Evolutionary conservation across 345 rosid genomes (phyloP).

Genomic region (Eutrema yunnanense): DNA sequence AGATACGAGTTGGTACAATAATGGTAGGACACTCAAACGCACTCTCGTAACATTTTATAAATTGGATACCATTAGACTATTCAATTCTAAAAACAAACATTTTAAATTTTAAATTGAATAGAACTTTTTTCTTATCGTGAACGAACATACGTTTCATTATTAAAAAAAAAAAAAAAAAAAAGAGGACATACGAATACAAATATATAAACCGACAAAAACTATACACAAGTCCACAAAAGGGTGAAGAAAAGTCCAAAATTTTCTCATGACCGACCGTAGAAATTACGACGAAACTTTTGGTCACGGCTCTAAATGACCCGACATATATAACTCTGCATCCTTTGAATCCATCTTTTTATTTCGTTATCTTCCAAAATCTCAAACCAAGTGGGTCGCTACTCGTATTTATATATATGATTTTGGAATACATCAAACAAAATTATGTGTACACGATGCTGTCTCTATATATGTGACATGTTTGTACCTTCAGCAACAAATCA

Average conservation of each 20-base stretch:
- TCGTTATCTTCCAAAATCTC: slow-evolving; percentile 16
- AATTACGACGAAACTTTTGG: slow-evolving; percentile 25
- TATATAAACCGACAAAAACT: slow-evolving; percentile 20
- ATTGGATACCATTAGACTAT: not conserved
- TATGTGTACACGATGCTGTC: slow-evolving; percentile 12
- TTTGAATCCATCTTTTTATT: slow-evolving; percentile 21
- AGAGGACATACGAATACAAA: not conserved
- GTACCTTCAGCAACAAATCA: slow-evolving; percentile 18
- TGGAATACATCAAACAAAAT: not conserved
- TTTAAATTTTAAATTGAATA: not conserved
- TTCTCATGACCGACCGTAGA: slow-evolving; percentile 13
- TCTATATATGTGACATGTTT: slow-evolving; percentile 27
- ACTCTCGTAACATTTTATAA: slow-evolving; percentile 10
- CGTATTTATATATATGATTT: not conserved
- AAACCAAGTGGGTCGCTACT: slow-evolving; percentile 23
- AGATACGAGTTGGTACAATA: slow-evolving; percentile 10
- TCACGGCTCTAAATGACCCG: slow-evolving; percentile 37
- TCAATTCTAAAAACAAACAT: not conserved
- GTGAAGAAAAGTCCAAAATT: slow-evolving; percentile 17
- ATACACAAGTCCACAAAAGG: slow-evolving; percentile 15
- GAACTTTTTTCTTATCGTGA: not conserved
- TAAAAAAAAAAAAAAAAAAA: too few species aligned
- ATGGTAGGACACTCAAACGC: slow-evolving; percentile 22
- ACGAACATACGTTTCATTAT: not conserved
- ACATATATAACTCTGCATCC: slow-evolving; percentile 25